Conservation (phyloP, 2,329 filamentous ascomycete genomes). For the Aspergillus uvarum region DNA sequence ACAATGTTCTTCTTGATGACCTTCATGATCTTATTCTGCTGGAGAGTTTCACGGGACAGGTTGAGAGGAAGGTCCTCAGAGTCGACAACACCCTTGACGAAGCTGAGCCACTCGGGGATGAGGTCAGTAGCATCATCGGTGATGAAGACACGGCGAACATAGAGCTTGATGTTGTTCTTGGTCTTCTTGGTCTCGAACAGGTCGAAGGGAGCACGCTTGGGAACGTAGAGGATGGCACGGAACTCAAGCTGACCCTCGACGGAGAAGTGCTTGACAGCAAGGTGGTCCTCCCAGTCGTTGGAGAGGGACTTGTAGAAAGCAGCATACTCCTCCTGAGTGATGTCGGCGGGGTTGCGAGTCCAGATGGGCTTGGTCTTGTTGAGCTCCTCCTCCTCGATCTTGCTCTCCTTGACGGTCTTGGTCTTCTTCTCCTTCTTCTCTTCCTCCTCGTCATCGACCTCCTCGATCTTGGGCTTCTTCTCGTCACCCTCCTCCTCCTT, state of each 20-base stretch:
- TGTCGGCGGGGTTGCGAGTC: constrained; percentile 96
- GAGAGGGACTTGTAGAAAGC: constrained; percentile 99
- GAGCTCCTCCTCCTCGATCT: constrained; percentile 98
- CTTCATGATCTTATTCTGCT: constrained; percentile 99
- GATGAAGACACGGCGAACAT: constrained; percentile 99
- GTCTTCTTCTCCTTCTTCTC: constrained; percentile 95
- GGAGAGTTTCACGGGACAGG: constrained; percentile 98
- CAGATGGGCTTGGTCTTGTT: constrained; percentile 99
- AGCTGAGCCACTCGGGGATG: constrained; percentile 98
- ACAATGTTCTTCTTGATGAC: constrained; percentile 99
- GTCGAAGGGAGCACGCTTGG: constrained; percentile 98
- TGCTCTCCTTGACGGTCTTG: constrained; percentile 99
- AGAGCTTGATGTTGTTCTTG: constrained; percentile 99
- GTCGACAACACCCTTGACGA: constrained; percentile 99
- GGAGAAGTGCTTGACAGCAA: constrained; percentile 99
- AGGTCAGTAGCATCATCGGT: constrained; percentile 98
- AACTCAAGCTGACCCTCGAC: constrained; percentile 99
- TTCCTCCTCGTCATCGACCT: constrained; percentile 81
- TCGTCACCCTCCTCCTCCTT: constrained; percentile 72
- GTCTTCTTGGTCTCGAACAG: constrained; percentile 99
- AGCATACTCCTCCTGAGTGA: constrained; percentile 93
- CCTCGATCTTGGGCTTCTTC: constrained; percentile 95
- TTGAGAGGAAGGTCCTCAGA: constrained; percentile 99
- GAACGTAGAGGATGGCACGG: constrained; percentile 98
- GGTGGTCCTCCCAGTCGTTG: constrained; percentile 99